These are phyloP conservation scores for Trypanosoma platydactyli DNA, from an alignment of 208 protist genomes.

Conservation along the genomic window DNA sequence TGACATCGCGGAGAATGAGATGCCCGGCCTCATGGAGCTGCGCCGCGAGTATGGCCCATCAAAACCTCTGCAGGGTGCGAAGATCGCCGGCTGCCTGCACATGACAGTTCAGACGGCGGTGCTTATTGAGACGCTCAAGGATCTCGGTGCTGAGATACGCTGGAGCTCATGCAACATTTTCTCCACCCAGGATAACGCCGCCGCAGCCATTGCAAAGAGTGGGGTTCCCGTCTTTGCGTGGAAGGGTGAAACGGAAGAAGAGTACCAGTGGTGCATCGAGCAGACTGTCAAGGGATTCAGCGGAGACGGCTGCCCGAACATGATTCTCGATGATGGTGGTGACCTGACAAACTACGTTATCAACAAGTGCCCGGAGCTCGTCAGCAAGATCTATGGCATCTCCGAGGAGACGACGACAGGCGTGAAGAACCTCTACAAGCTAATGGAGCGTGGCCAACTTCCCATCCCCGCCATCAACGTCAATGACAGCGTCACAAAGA, in stretches of 20 bases:
- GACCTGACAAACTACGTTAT: conserved; percentile 98
- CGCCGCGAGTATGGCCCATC: conserved; percentile 86
- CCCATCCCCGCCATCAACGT: conserved; percentile 99
- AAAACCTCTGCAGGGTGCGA: conserved; percentile 96
- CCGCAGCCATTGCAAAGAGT: conserved; percentile 84
- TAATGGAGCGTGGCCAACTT: conserved; percentile 93
- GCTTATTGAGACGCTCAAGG: conserved; percentile 98
- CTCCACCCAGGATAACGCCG: conserved; percentile 96
- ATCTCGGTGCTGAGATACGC: conserved; percentile 97
- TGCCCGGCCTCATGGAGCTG: conserved; percentile 99
- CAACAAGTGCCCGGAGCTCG: conserved; percentile 92
- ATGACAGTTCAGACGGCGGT: conserved; percentile 99
- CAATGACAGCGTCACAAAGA: conserved; percentile 99
- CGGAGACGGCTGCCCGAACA: conserved; percentile 91
- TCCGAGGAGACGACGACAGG: conserved; percentile 99
- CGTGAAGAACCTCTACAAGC: conserved; percentile 98
- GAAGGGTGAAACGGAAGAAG: conserved; percentile 99
- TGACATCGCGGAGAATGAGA: conserved; percentile 98
- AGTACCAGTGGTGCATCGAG: conserved; percentile 99
- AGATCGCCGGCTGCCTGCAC: conserved; percentile 99
- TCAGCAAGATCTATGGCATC: conserved; percentile 94
- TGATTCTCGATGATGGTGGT: conserved; percentile 99
- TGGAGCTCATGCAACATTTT: conserved; percentile 99
- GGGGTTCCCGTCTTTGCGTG: conserved; percentile 98
- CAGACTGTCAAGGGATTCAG: conserved; percentile 92